Evolutionary conservation across 257 asterid genomes (phyloP).

Genomic region (Solanum chaucha): DNA sequence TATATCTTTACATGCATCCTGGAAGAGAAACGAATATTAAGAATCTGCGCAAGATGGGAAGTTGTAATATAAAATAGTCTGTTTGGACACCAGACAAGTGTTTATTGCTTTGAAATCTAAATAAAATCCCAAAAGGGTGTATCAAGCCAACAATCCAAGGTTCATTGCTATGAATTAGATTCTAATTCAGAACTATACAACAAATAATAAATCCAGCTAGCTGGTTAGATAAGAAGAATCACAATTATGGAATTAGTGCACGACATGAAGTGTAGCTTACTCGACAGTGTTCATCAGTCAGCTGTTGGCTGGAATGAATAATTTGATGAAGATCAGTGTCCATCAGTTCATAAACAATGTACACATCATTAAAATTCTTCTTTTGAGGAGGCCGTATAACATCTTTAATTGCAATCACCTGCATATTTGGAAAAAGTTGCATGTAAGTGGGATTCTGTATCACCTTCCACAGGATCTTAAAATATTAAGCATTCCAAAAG

Average conservation of each 20-base stretch:
- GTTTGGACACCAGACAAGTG: neutral
- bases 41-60: neutral
- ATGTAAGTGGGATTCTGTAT: neutral
- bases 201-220: neutral
- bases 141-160: too few relatives aligned
- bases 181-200: neutral
- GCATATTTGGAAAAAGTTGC: neutral
- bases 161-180: neutral
- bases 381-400: conserved; percentile 13
- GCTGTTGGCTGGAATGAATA: conserved; percentile 14
- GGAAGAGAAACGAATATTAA: neutral
- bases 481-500: neutral
- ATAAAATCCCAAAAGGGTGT: too few relatives aligned
- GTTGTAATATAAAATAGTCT: neutral
- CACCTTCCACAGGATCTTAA: neutral
- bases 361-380: conserved; percentile 18
- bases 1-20: neutral
- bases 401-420: conserved; percentile 17
- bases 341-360: conserved; percentile 19
- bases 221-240: neutral
- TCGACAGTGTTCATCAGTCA: conserved; percentile 18
- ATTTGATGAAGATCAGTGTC: conserved; percentile 24
- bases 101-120: neutral
- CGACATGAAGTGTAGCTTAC: neutral
- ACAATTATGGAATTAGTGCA: neutral